phyloP scores from a whole-genome alignment of 2,329 filamentous ascomycete genomes.

The Metarhizium sp. region DNA sequence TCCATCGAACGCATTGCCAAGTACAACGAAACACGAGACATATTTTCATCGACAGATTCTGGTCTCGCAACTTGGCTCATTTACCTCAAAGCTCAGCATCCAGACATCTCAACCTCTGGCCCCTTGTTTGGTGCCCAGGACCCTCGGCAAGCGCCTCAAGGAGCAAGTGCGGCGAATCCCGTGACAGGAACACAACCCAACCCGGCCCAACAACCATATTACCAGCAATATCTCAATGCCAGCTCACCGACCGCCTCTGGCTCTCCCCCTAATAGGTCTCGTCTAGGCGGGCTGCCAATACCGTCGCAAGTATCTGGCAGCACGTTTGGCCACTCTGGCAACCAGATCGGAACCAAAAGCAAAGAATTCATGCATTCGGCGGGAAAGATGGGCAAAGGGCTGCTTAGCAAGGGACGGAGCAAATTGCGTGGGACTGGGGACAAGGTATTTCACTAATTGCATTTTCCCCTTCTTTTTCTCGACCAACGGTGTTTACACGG shows the following conservation, averaged over 20 bases:
- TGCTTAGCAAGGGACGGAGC: slow-evolving; percentile 84
- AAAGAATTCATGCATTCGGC: slow-evolving; percentile 84
- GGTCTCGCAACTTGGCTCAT: slow-evolving; percentile 56
- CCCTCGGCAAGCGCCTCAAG: slow-evolving; percentile 9
- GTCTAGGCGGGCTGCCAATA: slow-evolving; percentile 23
- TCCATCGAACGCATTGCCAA: slow-evolving; percentile 60
- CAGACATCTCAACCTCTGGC: slow-evolving; percentile 23
- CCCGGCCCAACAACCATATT: slow-evolving; percentile 37
- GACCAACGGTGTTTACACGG: slow-evolving; percentile 6
- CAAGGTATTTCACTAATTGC: slow-evolving; percentile 74
- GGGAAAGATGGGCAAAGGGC: slow-evolving; percentile 80
- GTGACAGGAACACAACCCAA: slow-evolving; percentile 12
- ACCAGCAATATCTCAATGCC: slow-evolving; percentile 47
- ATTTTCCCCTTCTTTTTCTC: slow-evolving; percentile 19
- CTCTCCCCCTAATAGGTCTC: slow-evolving; percentile 24
- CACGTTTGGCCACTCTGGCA: slow-evolving; percentile 43
- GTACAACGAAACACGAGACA: slow-evolving; percentile 62
- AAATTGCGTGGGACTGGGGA: slow-evolving; percentile 67
- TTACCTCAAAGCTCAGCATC: slow-evolving; percentile 32
- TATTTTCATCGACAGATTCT: slow-evolving; percentile 64
- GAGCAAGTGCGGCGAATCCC: slow-evolving; percentile 12
- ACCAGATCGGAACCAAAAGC: slow-evolving; percentile 69
- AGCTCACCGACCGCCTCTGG: slow-evolving; percentile 17
- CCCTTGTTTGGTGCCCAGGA: slow-evolving; percentile 16
- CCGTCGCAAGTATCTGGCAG: slow-evolving; percentile 31